phyloP scores from a whole-genome alignment of 2,329 filamentous ascomycete species.

The Aspergillus alliaceus region DNA sequence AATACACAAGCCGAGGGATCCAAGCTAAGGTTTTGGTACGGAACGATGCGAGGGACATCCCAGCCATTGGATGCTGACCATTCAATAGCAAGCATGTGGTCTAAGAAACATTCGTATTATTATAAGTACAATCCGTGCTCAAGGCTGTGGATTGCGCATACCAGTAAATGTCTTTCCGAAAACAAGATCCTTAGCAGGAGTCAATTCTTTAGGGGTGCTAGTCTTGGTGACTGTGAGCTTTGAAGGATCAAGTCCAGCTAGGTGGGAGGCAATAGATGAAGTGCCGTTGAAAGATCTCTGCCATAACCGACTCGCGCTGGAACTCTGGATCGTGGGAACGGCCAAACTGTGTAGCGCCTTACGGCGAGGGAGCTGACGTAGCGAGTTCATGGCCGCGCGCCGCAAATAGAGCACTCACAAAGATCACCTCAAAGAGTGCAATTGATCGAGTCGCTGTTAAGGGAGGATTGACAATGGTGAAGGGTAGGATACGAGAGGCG shows the following conservation, averaged over 20 bases:
- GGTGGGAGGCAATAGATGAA: conserved; percentile 35
- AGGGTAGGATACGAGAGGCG: conserved; percentile 14
- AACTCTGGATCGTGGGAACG: conserved; percentile 24
- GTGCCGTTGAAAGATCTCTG: conserved; percentile 50
- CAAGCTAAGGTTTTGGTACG: conserved; percentile 95
- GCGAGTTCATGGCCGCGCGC: conserved; percentile 30
- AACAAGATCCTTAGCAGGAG: conserved; percentile 76
- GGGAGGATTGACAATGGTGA: background rate
- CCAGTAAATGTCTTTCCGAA: conserved; percentile 92
- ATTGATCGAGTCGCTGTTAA: background rate
- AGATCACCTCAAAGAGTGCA: background rate
- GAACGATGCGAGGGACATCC: conserved; percentile 77
- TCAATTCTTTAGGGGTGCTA: conserved; percentile 69
- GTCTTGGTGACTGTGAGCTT: conserved; percentile 76
- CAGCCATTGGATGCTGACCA: conserved; percentile 87
- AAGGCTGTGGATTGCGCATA: conserved; percentile 35
- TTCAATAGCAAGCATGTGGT: conserved; percentile 95
- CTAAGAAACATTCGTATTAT: conserved; percentile 48
- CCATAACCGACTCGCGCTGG: conserved; percentile 41
- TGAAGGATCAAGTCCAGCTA: conserved; percentile 71
- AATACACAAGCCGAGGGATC: conserved; percentile 96
- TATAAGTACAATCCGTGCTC: conserved; percentile 11
- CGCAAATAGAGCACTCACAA: background rate
- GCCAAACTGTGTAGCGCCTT: conserved; percentile 27
- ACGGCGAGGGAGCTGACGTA: conserved; percentile 37